These are phyloP conservation scores for Hericium rajendrae DNA, from an alignment of 768 basidiomycete species.

Conservation along the genomic window DNA sequence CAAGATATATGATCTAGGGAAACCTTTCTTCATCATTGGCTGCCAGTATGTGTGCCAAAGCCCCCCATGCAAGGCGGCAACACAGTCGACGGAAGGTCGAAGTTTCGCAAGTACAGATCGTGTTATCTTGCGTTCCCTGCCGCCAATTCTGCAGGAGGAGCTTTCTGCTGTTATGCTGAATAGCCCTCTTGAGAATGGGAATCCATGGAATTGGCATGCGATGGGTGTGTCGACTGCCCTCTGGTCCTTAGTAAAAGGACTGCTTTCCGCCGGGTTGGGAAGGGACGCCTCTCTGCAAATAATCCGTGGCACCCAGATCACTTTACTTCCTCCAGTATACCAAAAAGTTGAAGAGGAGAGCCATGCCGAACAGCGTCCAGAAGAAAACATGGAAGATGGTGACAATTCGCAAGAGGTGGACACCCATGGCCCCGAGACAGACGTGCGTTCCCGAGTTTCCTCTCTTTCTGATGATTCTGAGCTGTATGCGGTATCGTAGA, in stretches of 20 bases:
- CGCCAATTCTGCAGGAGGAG: conserved; percentile 58
- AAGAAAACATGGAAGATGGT: neutral
- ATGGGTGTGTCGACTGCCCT: conserved; percentile 60
- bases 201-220: conserved; percentile 74
- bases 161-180: conserved; percentile 59
- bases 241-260: conserved; percentile 65
- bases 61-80: conserved; percentile 32
- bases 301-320: conserved; percentile 48
- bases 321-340: conserved; percentile 18
- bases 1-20: conserved; percentile 72
- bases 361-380: neutral
- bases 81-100: conserved; percentile 40
- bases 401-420: neutral
- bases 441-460: neutral
- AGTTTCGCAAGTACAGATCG: conserved; percentile 65
- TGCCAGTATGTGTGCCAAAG: conserved; percentile 68
- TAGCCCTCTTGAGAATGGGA: conserved; percentile 31
- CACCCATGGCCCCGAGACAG: neutral
- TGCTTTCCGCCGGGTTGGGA: conserved; percentile 45
- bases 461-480: neutral
- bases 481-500: neutral
- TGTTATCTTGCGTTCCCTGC: conserved; percentile 61
- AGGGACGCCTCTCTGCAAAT: conserved; percentile 55
- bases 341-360: conserved; percentile 6
- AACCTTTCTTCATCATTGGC: conserved; percentile 78